Conservation (phyloP, 2,329 filamentous ascomycete genomes). For the Kalmusia sp. region DNA sequence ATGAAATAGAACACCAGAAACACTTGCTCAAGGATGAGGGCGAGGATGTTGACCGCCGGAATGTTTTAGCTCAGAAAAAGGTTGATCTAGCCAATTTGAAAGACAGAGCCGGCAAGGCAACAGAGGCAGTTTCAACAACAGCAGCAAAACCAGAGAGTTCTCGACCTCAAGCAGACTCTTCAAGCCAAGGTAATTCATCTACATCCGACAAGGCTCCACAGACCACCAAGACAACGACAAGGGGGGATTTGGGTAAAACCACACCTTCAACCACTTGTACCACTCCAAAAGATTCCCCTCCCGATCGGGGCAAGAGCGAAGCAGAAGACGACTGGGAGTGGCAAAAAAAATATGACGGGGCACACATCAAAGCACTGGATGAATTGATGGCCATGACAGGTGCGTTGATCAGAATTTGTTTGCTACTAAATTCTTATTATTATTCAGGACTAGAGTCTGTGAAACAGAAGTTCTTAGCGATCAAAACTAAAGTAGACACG, state of each 20-base stretch:
- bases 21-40: constrained; percentile 51
- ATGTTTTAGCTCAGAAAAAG: constrained; percentile 54
- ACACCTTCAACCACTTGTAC: not conserved
- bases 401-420: not conserved
- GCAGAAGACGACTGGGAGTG: constrained; percentile 65
- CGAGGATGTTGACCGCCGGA: constrained; percentile 55
- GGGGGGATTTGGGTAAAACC: not conserved
- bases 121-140: not conserved
- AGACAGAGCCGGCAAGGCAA: not conserved
- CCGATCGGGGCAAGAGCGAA: constrained; percentile 29
- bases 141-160: no score
- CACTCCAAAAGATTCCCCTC: not conserved
- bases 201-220: not conserved
- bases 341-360: constrained; percentile 62
- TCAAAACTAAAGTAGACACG: constrained; percentile 70
- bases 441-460: constrained; percentile 65
- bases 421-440: not conserved
- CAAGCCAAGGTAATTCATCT: not conserved
- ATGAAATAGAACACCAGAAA: constrained; percentile 60
- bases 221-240: not conserved
- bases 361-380: constrained; percentile 64
- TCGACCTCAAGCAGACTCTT: not conserved
- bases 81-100: constrained; percentile 55
- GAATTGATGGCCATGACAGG: constrained; percentile 74
- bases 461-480: constrained; percentile 67